Evolutionary conservation across 129 eudicot genomes (phyloP), one percentile per base, ranked within the genome.

Genomic region (Tagetes patula): DNA sequence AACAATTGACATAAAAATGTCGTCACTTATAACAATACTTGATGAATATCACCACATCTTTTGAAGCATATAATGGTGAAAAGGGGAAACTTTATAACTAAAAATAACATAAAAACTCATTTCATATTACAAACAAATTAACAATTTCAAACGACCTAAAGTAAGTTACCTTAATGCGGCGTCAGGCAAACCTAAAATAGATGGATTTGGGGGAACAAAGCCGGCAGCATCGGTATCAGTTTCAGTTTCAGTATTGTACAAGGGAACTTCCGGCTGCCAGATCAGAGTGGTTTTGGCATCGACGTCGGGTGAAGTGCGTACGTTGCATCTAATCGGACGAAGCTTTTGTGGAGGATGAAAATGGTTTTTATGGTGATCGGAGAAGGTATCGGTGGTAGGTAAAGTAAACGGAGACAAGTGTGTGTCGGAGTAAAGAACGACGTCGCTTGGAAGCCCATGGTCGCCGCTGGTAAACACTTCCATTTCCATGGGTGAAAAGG

Each of bases 291-390:
- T 59, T 56, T 67, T 66, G 36, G 12, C 41, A 20, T 76, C 72
- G 49, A 48, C 37, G 38, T 73, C 83, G 3, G 72, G 33, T 5
- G 43, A 40, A 48, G 62, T 77, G 58, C 88, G 80, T 13, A 76
- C 76, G 75, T 75, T 65, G 82, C 69, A 73, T 59, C 91, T 61
- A 37, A 86, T 81, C 1, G 91, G 91, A 5, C 91, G 87, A 79
- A 86, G 87, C 69, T 86, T 86, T 79, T 86, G 91, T n/a, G 83
- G 65, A 41, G 41, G 69, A 8, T 14, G 75, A 27, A 41, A 58
- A 56, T 27, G 77, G 58, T 59, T 43, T 45, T 31, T 64, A n/a
- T 64, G 84, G 40, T 64, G 75, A 30, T 75, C 78, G 71, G 75
- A 33, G 53, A 40, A 37, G 52, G 60, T 6, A 43, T 50, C 65